Evolutionary conservation across 2,329 filamentous ascomycete genomes (phyloP).

Genomic region (Alternaria ethzedia): DNA sequence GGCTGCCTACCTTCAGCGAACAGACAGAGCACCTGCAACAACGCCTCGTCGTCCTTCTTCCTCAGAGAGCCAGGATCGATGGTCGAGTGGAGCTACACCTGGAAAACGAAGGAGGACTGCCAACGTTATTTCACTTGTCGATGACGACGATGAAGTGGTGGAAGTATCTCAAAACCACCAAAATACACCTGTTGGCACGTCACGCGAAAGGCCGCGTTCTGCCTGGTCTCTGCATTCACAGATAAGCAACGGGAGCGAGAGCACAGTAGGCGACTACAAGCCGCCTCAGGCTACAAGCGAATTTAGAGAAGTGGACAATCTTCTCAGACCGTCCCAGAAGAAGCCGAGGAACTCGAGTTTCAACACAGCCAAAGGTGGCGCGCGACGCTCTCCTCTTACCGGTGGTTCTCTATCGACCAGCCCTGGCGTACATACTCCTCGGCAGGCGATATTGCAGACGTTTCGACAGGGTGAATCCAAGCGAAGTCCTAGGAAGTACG

Average conservation of each 20-base stretch:
- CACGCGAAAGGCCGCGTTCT: not conserved
- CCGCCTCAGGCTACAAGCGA: conserved; percentile 17
- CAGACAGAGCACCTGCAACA: not conserved
- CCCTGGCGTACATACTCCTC: not conserved
- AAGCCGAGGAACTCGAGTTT: conserved; percentile 12
- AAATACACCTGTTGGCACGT: not conserved
- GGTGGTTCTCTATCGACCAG: not conserved
- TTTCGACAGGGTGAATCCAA: conserved; percentile 22
- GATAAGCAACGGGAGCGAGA: conserved; percentile 20
- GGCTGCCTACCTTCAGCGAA: conserved; percentile 2
- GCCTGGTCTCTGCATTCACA: conserved; percentile 18
- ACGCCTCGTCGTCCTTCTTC: not conserved
- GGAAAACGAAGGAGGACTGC: conserved; percentile 30
- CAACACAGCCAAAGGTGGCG: not conserved
- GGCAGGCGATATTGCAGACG: conserved; percentile 4
- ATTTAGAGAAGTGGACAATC: conserved; percentile 18
- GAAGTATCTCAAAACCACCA: not conserved
- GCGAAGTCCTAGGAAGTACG: not conserved
- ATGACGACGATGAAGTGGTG: conserved; percentile 19
- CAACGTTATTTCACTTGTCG: conserved; percentile 18
- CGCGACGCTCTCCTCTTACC: conserved; percentile 3
- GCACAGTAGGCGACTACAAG: not conserved
- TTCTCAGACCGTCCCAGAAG: conserved; percentile 17
- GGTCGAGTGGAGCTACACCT: not conserved
- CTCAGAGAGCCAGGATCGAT: not conserved